Base-by-base conservation (phyloP, 139 green algal genomes). In the Volvox reticuliferus region DNA sequence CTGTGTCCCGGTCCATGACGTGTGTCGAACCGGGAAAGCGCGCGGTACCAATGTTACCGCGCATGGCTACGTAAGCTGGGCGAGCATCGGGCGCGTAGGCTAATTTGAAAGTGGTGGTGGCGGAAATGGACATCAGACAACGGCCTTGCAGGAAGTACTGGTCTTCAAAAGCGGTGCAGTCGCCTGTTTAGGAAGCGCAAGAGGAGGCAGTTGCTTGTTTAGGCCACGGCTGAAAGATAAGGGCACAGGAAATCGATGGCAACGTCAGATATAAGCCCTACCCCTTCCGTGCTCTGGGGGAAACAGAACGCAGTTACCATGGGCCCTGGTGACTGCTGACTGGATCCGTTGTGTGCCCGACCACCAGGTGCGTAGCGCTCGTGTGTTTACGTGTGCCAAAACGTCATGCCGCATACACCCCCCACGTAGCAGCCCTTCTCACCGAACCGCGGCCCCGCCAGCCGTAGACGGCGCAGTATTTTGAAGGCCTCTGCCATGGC, bases 81-180 rank as follows among this genome's bases (percentile, higher is more conserved):
- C 65, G 83, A 22, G 44, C 37, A 44, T 30, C n/a, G 16, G 69
- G 85, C 2, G 37, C 14, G 69, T 82, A 89, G n/a, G 85, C 85
- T 20, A 32, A 37, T 76, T 90, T 90, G 75, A 90, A 85, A 19
- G 86, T 90, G 44, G n/a, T 67, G 55, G 55, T 26, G 18, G 32
- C 61, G 75, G 86, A 69, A 30, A 90, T 28, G 30, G 75, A 85
- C 75, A 90, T 50, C 22, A 90, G 86, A 71, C 86, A 90, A 33
- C 86, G 73, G 50, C 86, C 86, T 20, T 61, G 19, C 86, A 90
- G 55, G 69, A n/a, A 90, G 13, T n/a, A 12, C 73, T 37, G 14
- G 73, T 90, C 86, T 35, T 90, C 86, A 24, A 78, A 90, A 28
- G 81, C 75, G 30, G 69, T 9, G 86, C 86, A 90, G 73, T 77